Evolutionary conservation across 2,329 filamentous ascomycete genomes (phyloP).

Genomic region (Cladosporium austrohemisphaericum): DNA sequence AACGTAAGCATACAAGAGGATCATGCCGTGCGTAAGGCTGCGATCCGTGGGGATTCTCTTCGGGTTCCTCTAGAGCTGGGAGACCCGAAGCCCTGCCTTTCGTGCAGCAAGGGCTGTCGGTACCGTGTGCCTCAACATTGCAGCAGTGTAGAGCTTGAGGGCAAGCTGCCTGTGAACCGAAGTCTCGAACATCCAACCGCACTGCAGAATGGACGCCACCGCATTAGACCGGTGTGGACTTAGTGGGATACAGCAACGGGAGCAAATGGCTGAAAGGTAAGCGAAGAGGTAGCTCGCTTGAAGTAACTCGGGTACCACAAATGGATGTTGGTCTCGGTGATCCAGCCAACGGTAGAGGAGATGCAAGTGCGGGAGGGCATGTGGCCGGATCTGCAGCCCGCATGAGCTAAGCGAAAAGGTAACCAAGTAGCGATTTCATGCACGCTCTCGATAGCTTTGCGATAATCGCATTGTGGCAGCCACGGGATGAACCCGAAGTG

Average conservation of each 20-base stretch:
- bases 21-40: background rate
- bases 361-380: background rate
- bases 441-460: no score
- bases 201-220: background rate
- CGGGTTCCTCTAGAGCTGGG: no score
- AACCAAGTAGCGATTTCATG: no score
- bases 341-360: background rate
- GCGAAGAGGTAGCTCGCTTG: background rate
- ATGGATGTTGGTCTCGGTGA: background rate
- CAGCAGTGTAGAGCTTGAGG: background rate
- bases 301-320: background rate
- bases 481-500: no score
- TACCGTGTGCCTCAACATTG: background rate
- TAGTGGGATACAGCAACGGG: background rate
- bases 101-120: background rate
- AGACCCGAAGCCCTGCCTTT: no score
- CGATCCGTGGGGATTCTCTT: background rate
- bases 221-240: background rate
- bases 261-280: background rate
- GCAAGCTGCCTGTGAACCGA: background rate
- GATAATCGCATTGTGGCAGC: no score
- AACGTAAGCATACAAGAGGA: background rate
- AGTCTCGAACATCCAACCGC: background rate
- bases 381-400: conserved; percentile 4
- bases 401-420: background rate